Base-by-base conservation (phyloP, 139 green algal genomes). In the Astrephomene gubernaculifera region DNA sequence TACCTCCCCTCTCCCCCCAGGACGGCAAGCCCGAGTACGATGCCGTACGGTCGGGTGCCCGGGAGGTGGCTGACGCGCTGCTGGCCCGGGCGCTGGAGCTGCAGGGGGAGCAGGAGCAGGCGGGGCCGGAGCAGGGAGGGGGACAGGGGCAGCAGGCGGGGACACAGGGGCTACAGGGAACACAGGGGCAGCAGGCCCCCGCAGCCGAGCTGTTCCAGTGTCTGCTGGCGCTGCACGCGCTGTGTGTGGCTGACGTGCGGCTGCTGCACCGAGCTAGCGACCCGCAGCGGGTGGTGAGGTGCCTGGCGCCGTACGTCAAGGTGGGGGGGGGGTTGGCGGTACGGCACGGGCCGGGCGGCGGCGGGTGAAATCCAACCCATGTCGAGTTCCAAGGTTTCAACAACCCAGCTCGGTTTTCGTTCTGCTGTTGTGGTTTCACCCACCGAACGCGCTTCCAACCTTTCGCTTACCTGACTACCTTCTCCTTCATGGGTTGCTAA, bases 211-310 rank as follows among this genome's bases (percentile, higher is more conserved):
- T 87, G 80, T 43, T 64, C 52, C 78, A 54, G 41, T 81, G 75
- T 80, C 85, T 97, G 83, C 93, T 96, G 87, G 91, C 92, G n/a
- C 90, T 98, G 73, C 95, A 98, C 85, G 95, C 93, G 7, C 86
- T 98, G 35, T 90, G 76, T 25, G 41, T 86, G 8, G 92, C 93
- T 4, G 93, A 96, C 53, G 76, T 90, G 3, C 25, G 29, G 36
- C 19, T 86, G 74, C 36, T 86, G 95, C 57, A 94, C 88, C 79
- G 81, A 89, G 25, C 71, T 10, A 71, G 53, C 9, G 93, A 97
- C 89, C 90, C 90, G 3, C 72, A 85, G 70, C 83, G 81, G 44
- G 92, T 94, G 57, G 86, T 95, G 21, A 86, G 93, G 49, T 71
- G 83, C 69, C 90, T 98, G 78, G 87, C 91, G 24, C 95, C 95